Evolutionary conservation across 148 eudicot genomes (phyloP), one percentile per base, ranked within the genome.

Genomic region (Chenopodium berlandieri): DNA sequence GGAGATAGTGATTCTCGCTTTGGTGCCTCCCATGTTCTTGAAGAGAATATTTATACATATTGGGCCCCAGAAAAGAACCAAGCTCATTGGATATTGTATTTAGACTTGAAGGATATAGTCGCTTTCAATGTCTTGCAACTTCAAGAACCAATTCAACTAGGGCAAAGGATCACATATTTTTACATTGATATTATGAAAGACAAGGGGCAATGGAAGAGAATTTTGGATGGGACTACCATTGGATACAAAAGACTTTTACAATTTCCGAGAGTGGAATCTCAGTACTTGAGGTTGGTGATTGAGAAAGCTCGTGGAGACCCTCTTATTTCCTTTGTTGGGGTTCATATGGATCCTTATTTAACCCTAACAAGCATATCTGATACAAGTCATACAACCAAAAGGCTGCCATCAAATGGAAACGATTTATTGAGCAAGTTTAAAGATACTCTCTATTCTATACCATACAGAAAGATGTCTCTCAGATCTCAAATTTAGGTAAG

Each of bases 121-220:
- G 62, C 52, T 27, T 92, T 92, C 77, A 94, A 94, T 73, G 94
- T 94, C 31, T 68, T 94, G 84, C 87, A 89, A 75, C 76, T 94
- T 84, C 94, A 85, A 87, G 98, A 94, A 82, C 98, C 98, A 47
- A 92, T 94, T 77, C 96, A 94, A 8, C 82, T 94, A 91, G 98
- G 98, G 25, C 96, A 94, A 82, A 83, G 96, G 84, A 84, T 92
- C 62, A 71, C 87, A 32, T 58, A 66, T 66, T 94, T 94, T 70
- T 92, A 89, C 86, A 86, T 92, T 22, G 94, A 94, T 32, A 65
- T 84, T 46, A 62, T 85, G 37, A 84, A 87, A 52, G 83, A 71
- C 47, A 25, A 68, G 1, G 90, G 93, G 8, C 80, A 80, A 71
- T 94, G 96, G 98, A 46, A 82, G 47, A 73, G 75, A 86, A 87